Evolutionary conservation across 352 stramenopile species (phyloP).

Genomic region (Phytophthora uliginosa): DNA sequence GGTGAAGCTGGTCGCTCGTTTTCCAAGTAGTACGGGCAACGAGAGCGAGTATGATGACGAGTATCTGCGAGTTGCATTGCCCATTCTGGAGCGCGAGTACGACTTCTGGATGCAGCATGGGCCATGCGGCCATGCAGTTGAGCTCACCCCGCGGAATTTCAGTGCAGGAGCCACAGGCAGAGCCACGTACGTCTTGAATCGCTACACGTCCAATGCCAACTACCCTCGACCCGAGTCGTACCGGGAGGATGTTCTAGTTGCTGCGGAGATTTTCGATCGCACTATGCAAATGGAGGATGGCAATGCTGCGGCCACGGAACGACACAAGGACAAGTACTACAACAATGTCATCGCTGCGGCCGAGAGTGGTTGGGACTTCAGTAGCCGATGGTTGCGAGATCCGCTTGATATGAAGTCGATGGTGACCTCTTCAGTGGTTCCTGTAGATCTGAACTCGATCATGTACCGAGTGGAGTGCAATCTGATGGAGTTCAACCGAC

Average conservation of each 20-base stretch:
- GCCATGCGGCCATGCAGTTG: conserved; percentile 66
- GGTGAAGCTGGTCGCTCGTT: conserved; percentile 67
- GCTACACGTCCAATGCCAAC: conserved; percentile 81
- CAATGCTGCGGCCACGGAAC: conserved; percentile 46
- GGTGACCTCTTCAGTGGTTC: conserved; percentile 73
- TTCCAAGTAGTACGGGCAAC: conserved; percentile 24
- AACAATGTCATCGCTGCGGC: conserved; percentile 86
- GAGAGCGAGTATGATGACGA: conserved; percentile 58
- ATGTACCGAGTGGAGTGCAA: conserved; percentile 86
- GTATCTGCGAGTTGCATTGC: conserved; percentile 64
- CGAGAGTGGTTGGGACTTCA: conserved; percentile 94
- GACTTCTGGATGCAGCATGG: conserved; percentile 87
- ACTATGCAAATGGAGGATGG: conserved; percentile 40
- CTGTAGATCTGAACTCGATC: conserved; percentile 89
- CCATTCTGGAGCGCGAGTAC: conserved; percentile 86
- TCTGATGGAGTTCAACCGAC: conserved; percentile 68
- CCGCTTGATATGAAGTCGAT: conserved; percentile 78
- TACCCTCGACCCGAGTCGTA: conserved; percentile 90
- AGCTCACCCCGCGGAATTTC: conserved; percentile 44
- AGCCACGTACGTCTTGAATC: conserved; percentile 69
- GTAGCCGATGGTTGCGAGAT: conserved; percentile 83
- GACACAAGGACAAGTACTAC: conserved; percentile 82
- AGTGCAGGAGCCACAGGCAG: conserved; percentile 10
- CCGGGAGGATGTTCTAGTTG: conserved; percentile 80
- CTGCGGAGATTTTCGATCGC: conserved; percentile 70